These are phyloP conservation scores for Coemansia sp. DNA, from an alignment of 192 early-diverging fungal genomes.

Conservation along the genomic window DNA sequence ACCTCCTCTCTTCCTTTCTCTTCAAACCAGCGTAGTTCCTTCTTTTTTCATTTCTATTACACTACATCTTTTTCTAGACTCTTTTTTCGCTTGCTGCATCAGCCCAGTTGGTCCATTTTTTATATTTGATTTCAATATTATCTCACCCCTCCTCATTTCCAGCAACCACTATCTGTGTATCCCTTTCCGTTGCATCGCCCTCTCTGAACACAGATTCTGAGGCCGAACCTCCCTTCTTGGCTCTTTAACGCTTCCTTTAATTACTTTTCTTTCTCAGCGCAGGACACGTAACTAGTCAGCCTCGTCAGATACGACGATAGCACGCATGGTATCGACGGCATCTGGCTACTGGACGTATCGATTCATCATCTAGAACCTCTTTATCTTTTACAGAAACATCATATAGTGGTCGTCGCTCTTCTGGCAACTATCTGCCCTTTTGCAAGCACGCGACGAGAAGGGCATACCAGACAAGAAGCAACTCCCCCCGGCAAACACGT, in stretches of 20 bases:
- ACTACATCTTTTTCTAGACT: background rate
- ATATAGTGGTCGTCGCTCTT: too few relatives aligned
- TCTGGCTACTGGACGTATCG: background rate
- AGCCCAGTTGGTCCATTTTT: background rate
- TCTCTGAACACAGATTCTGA: background rate
- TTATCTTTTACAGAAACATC: background rate
- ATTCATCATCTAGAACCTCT: background rate
- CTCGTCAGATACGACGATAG: background rate
- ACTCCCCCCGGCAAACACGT: slow-evolving; percentile 3
- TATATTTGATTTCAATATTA: slow-evolving; percentile 6
- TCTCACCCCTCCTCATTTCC: background rate
- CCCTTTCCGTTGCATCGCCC: background rate
- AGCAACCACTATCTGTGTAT: background rate
- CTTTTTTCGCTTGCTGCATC: background rate
- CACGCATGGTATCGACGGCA: background rate
- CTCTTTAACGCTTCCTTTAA: background rate
- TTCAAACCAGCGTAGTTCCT: background rate
- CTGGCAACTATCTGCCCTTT: background rate
- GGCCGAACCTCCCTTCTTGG: background rate
- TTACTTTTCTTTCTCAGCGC: background rate
- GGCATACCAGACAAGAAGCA: background rate
- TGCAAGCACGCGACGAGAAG: background rate
- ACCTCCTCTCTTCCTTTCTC: background rate
- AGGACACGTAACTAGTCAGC: background rate
- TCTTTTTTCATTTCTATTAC: background rate